These are phyloP conservation scores for Rubia balearica DNA, from an alignment of 305 asterid species.

Conservation along the genomic window DNA sequence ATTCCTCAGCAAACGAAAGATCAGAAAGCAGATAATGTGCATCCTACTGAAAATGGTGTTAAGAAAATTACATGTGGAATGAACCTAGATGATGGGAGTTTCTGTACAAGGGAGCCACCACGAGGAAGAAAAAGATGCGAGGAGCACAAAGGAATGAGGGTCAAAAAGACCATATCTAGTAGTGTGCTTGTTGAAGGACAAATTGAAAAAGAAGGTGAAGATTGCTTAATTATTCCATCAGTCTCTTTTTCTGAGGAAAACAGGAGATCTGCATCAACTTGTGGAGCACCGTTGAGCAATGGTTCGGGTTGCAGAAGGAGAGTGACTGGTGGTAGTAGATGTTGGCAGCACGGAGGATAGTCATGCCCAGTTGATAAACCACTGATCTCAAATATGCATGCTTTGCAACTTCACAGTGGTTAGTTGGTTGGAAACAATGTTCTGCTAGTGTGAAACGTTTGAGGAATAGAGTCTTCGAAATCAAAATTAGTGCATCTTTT, in stretches of 20 bases:
- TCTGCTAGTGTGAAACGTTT: background rate
- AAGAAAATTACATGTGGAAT: constrained; percentile 23
- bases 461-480: background rate
- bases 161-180: constrained; percentile 14
- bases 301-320: constrained; percentile 28
- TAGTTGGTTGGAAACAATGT: background rate
- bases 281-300: constrained; percentile 20
- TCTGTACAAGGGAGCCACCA: constrained; percentile 30
- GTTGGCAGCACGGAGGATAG: constrained; percentile 25
- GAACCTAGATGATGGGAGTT: constrained; percentile 19
- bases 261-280: constrained; percentile 3
- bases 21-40: constrained; percentile 13
- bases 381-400: background rate
- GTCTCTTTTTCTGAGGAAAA: constrained; percentile 5
- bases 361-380: too few relatives aligned
- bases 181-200: constrained; percentile 6
- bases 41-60: background rate
- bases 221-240: constrained; percentile 12
- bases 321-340: constrained; percentile 16
- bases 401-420: background rate
- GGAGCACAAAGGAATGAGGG: constrained; percentile 34
- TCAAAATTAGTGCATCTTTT: background rate
- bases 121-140: constrained; percentile 34
- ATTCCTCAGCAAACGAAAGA: constrained; percentile 16
- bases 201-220: constrained; percentile 3